These are phyloP conservation scores for Penicillium bovifimosum DNA, from an alignment of 495 filamentous ascomycete genomes.

Conservation along the genomic window DNA sequence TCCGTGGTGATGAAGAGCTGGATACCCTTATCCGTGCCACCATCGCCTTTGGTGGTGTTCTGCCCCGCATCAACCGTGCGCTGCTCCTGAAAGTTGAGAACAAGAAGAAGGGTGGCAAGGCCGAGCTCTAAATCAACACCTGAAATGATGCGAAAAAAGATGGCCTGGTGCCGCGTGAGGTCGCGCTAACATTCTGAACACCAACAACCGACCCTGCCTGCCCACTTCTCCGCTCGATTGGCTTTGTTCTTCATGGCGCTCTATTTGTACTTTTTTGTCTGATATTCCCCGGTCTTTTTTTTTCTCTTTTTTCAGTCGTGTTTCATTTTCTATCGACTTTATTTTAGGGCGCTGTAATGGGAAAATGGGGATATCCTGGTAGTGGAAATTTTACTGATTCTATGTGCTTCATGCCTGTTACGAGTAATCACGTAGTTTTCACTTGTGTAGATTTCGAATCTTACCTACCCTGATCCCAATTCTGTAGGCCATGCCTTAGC, in stretches of 20 bases:
- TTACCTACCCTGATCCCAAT: too few relatives aligned
- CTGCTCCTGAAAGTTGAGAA: conserved; percentile 97
- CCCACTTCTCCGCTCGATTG: conserved; percentile 8
- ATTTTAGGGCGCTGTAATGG: conserved; percentile 46
- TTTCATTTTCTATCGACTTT: conserved; percentile 25
- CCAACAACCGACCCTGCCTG: conserved; percentile 2
- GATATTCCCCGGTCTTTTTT: conserved; percentile 28
- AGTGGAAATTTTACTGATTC: conserved; percentile 32
- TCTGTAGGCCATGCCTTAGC: too few relatives aligned
- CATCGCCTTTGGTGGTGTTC: conserved; percentile 95
- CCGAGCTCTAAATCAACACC: conserved; percentile 33
- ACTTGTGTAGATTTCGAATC: background rate
- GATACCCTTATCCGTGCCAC: conserved; percentile 96
- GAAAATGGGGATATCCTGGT: conserved; percentile 39
- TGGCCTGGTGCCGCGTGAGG: background rate
- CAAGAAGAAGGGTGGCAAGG: conserved; percentile 88
- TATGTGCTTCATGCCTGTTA: background rate
- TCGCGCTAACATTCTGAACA: background rate
- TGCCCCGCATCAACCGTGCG: conserved; percentile 98
- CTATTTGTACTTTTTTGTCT: conserved; percentile 23
- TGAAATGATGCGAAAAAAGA: conserved; percentile 4
- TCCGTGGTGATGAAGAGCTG: conserved; percentile 96
- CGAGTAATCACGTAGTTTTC: background rate
- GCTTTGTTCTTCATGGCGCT: conserved; percentile 26
- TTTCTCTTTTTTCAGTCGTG: conserved; percentile 12